A percentile compares a stretch with the other conserved stretches of the same genome.
Conservation (phyloP, 202 grass and related monocot genomes). For the Panicum virgatum region DNA sequence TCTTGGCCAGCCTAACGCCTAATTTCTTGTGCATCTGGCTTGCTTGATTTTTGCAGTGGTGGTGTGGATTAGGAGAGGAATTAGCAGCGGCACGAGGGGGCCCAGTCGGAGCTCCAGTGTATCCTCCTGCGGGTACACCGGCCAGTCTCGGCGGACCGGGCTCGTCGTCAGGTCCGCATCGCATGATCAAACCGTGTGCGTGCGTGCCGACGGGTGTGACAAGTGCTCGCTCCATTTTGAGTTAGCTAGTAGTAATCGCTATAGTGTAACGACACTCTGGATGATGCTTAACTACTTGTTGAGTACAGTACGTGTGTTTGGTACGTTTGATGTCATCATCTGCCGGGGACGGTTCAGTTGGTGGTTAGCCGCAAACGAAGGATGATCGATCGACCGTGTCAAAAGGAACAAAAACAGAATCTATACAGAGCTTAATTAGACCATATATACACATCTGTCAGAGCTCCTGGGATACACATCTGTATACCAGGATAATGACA, state of each 20-base stretch:
- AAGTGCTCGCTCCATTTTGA: neutral
- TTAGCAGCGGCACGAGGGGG: conserved; percentile 46
- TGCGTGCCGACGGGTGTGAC: neutral
- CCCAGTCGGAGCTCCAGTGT: neutral
- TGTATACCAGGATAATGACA: no score
- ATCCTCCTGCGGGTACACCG: neutral
- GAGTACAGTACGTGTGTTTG: neutral
- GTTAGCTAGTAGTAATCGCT: neutral
- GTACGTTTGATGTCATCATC: neutral
- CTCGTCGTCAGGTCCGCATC: neutral
- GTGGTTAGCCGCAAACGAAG: no score
- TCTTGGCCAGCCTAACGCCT: neutral
- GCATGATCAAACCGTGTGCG: neutral
- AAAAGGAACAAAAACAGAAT: neutral
- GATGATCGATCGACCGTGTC: neutral
- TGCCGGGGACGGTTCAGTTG: neutral
- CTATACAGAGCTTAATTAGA: no score
- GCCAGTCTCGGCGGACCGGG: neutral
- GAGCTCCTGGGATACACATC: no score
- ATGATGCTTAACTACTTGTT: conserved; percentile 16
- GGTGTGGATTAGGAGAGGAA: conserved; percentile 32
- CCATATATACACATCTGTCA: no score
- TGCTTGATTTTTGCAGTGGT: conserved; percentile 2
- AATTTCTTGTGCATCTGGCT: conserved; percentile 9
- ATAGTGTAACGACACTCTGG: neutral